phyloP scores from a whole-genome alignment of 106 monocot genomes.

The Xerophyta viscosa region DNA sequence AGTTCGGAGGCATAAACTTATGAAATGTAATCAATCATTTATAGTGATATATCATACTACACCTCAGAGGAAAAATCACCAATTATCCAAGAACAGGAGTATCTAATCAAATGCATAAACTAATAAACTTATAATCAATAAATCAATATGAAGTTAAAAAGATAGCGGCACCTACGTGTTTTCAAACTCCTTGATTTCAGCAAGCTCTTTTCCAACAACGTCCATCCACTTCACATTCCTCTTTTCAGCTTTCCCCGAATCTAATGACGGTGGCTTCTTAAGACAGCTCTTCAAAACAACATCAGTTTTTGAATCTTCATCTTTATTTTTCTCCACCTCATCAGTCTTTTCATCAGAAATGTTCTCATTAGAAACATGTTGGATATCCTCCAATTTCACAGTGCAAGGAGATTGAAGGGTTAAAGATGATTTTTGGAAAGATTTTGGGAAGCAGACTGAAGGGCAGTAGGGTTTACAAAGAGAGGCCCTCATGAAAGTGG shows the following conservation, averaged over 20 bases:
- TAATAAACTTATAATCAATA: too few relatives aligned
- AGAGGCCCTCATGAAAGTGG: constrained; percentile 18
- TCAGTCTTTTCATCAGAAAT: constrained; percentile 19
- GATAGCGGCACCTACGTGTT: constrained; percentile 17
- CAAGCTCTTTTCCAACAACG: constrained; percentile 49
- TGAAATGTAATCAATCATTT: too few relatives aligned
- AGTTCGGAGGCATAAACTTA: too few relatives aligned
- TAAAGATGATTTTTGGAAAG: constrained; percentile 20
- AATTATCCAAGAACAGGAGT: too few relatives aligned
- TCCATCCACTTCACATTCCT: constrained; percentile 67
- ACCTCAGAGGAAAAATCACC: too few relatives aligned
- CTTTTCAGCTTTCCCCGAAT: constrained; percentile 7
- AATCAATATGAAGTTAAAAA: background rate
- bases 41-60: too few relatives aligned
- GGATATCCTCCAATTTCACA: constrained; percentile 1
- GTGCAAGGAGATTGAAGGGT: background rate
- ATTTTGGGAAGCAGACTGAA: constrained; percentile 20
- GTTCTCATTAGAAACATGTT: constrained; percentile 3
- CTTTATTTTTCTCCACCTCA: constrained; percentile 1
- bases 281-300: constrained; percentile 38
- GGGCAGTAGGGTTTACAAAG: constrained; percentile 14
- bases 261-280: constrained; percentile 18
- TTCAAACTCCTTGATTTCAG: constrained; percentile 50
- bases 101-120: too few relatives aligned
- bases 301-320: constrained; percentile 18